Base-by-base conservation (phyloP, 2,329 filamentous ascomycete genomes). In the Calonectria pauciramosa region DNA sequence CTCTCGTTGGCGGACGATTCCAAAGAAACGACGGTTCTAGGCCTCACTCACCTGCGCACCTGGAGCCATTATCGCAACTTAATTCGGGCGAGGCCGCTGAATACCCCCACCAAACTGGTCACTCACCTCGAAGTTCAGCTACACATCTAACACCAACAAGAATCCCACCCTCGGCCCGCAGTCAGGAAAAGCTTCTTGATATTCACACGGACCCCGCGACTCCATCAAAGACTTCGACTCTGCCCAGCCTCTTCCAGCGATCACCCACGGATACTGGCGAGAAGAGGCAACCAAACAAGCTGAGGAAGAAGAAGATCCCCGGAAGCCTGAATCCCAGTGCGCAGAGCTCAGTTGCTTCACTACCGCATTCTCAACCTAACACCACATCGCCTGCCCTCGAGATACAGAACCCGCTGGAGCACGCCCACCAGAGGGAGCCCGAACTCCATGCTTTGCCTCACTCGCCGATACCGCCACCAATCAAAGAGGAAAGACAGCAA, bases 331-430 rank as follows among this genome's bases (percentile, higher is more conserved):
- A 95, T 79, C 93, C 93, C 26, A 98, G 96, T 82, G 96, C 96
- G 0, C 96, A 98, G 77, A 98, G 96, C 82, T 99, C 97, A 20
- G 94, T 91, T 9, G 91, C 94, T 20, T 98, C 96, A 10, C 87
- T 98, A 20, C 83, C 87, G 8, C 85, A 88, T 63, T 63, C 56
- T 52, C 83, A 84, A 49, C 88, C 87, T 16, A 84, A 86, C 54
- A 82, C 85, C 13, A 84, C 85, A 2, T 90, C 90, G 8, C 90
- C 90, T 2, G 84, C 81, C 41, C 75, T 82, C 28, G 90, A 91
- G 76, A 74, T 82, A 5, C 69, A 84, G 2, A 89, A 91, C 73
- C 88, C 89, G 0, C 79, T 90, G 74, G 89, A 91, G 28, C 77
- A 80, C 20, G 44, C 70, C 1, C 76, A 80, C 11, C 67, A 75